Evolutionary conservation across 768 basidiomycete genomes (phyloP).

Genomic region (Collybiopsis confluens): DNA sequence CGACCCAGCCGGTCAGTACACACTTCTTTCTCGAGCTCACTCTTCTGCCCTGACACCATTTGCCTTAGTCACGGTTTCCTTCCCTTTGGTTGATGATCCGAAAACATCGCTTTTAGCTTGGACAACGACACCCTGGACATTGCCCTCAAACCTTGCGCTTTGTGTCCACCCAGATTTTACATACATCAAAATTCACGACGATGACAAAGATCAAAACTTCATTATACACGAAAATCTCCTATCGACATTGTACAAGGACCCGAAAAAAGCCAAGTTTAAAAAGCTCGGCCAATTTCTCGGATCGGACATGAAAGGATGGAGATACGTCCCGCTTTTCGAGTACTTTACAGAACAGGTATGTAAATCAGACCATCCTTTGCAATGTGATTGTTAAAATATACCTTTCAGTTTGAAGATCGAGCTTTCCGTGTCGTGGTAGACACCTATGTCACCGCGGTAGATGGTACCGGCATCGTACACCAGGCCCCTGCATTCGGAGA

Average conservation of each 20-base stretch:
- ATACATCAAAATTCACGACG: slow-evolving; percentile 95
- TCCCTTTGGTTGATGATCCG: slow-evolving; percentile 92
- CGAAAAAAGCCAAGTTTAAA: slow-evolving; percentile 95
- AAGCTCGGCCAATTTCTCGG: slow-evolving; percentile 87
- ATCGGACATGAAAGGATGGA: slow-evolving; percentile 92
- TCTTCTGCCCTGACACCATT: background rate
- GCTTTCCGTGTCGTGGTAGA: slow-evolving; percentile 89
- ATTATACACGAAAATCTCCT: slow-evolving; percentile 89
- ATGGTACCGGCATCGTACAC: slow-evolving; percentile 98
- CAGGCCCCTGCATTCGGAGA: slow-evolving; percentile 99
- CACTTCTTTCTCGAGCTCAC: background rate
- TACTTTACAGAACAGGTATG: slow-evolving; percentile 91
- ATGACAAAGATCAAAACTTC: slow-evolving; percentile 80
- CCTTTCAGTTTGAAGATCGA: slow-evolving; percentile 74
- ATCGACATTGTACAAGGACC: slow-evolving; percentile 88
- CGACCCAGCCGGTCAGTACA: slow-evolving; percentile 78
- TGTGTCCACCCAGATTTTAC: slow-evolving; percentile 96
- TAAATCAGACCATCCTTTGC: background rate
- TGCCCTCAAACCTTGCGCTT: slow-evolving; percentile 91
- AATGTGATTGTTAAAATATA: background rate
- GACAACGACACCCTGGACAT: slow-evolving; percentile 99
- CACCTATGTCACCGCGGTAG: slow-evolving; percentile 87
- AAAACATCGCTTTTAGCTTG: slow-evolving; percentile 88
- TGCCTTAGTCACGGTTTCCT: slow-evolving; percentile 76
- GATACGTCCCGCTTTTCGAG: slow-evolving; percentile 91